Conservation (phyloP, 164 flowering plant genomes). For the Nelumbo lutea region DNA sequence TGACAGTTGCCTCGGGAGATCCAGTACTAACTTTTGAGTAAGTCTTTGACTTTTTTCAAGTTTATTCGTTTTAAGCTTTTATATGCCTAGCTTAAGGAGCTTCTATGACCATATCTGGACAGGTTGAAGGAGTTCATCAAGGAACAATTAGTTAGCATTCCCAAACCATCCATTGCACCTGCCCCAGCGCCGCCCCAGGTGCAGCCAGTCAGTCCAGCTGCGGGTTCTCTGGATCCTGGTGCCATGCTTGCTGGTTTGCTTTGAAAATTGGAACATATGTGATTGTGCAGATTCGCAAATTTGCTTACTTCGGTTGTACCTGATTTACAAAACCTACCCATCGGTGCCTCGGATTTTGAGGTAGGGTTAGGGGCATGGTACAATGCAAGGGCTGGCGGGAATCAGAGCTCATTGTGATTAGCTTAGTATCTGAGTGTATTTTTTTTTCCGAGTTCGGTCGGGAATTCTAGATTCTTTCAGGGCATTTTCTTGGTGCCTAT, state of each 20-base stretch:
- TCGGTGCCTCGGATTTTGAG: conserved; percentile 20
- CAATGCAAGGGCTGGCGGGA: conserved; percentile 66
- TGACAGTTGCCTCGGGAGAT: conserved; percentile 93
- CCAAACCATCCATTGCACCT: conserved; percentile 39
- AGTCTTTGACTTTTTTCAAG: conserved; percentile 12
- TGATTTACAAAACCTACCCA: conserved; percentile 32
- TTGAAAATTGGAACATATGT: conserved; percentile 22
- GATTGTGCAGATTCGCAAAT: conserved; percentile 33
- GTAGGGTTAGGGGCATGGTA: conserved; percentile 24
- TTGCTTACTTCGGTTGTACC: conserved; percentile 29
- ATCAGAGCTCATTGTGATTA: conserved; percentile 26
- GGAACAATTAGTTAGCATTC: conserved; percentile 75
- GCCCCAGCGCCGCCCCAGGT: conserved; percentile 34
- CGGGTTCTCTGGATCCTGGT: conserved; percentile 66
- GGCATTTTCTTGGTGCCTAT: neutral
- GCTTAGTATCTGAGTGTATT: conserved; percentile 26
- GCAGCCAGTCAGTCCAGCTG: conserved; percentile 35
- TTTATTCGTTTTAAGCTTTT: neutral
- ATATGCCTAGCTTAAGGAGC: neutral
- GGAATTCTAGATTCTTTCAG: conserved; percentile 4
- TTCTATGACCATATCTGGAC: conserved; percentile 20
- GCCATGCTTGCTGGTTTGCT: conserved; percentile 88
- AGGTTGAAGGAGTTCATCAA: conserved; percentile 96
- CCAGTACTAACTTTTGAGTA: conserved; percentile 88
- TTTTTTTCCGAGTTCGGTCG: conserved; percentile 16